A percentile compares a stretch with the other conserved stretches of the same genome.
Evolutionary conservation across 2,329 filamentous ascomycete species (phyloP).

Genomic region (Beauveria australis): DNA sequence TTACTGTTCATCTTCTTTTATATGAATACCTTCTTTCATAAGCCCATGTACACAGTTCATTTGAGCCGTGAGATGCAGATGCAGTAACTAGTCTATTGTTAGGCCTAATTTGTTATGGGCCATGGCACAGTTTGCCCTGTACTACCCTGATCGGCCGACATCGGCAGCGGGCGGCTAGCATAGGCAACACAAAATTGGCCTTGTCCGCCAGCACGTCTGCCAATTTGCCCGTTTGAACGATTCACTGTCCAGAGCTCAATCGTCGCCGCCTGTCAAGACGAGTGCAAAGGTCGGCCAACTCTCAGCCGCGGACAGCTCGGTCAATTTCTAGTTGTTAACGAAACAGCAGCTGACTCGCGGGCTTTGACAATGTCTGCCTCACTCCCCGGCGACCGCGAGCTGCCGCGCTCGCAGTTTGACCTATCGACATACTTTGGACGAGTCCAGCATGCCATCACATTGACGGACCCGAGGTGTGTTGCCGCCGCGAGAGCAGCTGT

Average conservation of each 20-base stretch:
- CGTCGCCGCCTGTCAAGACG: not conserved
- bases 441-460: slow-evolving; percentile 78
- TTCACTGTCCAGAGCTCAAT: not conserved
- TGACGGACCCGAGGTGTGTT: slow-evolving; percentile 91
- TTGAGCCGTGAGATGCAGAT: no score
- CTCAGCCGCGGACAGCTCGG: not conserved
- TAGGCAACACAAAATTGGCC: not conserved
- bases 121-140: no score
- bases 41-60: no score
- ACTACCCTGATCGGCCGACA: slow-evolving; percentile 4
- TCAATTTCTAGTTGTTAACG: not conserved
- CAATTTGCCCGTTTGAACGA: not conserved
- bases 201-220: not conserved
- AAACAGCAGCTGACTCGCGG: not conserved
- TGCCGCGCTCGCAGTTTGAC: slow-evolving; percentile 88
- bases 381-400: slow-evolving; percentile 62
- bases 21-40: no score
- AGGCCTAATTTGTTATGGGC: no score
- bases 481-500: slow-evolving; percentile 6
- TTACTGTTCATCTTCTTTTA: no score
- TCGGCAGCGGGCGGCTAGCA: slow-evolving; percentile 8
- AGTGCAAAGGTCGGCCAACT: not conserved
- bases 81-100: no score
- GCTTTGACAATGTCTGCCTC: slow-evolving; percentile 51
- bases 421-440: slow-evolving; percentile 91